Evolutionary conservation across 345 rosid species (phyloP), one percentile per base, ranked within the genome.

Genomic region (Bruguiera parviflora): DNA sequence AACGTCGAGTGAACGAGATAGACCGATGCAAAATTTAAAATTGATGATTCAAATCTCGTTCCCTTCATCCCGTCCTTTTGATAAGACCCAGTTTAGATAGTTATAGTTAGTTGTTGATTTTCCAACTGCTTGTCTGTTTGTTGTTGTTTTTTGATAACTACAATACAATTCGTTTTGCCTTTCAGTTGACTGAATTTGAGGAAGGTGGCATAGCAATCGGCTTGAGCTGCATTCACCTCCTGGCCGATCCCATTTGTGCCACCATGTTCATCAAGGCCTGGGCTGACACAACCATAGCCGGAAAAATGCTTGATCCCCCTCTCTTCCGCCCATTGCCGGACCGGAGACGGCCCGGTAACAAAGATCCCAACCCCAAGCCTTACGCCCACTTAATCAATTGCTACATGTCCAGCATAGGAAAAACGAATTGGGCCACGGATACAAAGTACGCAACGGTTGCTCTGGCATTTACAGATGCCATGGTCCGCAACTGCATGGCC

Each of bases 151-250:
- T 39, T 11, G 47, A 39, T 11, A 11, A 39, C 16, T 3, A 39
- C 15, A n/a, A 53, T n/a, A n/a, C 24, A 7, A 53, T 53, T n/a
- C 58, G 28, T 53, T 31, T 11, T 39, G 5, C 18, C 6, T 56
- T 66, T 37, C 73, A 92, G 96, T 35, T 92, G 65, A 88, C 96
- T 51, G 93, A 92, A 75, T 92, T 92, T 67, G 96, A 89, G 52
- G 73, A 69, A 25, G 94, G 96, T 58, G 97, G 97, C 1, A 10
- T 89, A 24, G 92, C 94, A 33, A 78, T 92, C 46, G 94, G 92
- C 39, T 49, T 89, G 80, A 89, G 97, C 75, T 89, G 92, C 77
- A 69, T 21, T 37, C 97, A 89, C 75, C 83, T 87, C 60, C 73
- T 88, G 20, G 86, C 89, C 0, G 96, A 92, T 70, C 79, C 86